Percentiles rank a stretch among this genome's conserved stretches.
Conservation (phyloP, 352 stramenopile species). For the Phytopythium sindhum region DNA sequence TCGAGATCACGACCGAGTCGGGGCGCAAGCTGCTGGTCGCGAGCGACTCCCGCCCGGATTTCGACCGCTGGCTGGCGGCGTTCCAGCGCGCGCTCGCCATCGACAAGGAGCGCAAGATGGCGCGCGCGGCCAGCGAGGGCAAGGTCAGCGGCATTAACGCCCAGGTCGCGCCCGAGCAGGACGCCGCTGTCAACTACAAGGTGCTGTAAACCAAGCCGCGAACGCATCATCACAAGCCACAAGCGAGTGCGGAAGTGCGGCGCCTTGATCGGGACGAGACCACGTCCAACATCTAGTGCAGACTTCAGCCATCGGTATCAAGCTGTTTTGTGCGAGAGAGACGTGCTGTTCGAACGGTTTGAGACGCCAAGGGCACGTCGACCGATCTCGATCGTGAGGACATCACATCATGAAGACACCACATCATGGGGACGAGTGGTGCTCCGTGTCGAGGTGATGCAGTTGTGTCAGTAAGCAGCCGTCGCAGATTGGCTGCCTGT, state of each 20-base stretch:
- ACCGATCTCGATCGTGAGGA: neutral
- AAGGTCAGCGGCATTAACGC: neutral
- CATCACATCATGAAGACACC: neutral
- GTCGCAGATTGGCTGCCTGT: too few relatives aligned
- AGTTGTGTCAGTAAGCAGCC: neutral
- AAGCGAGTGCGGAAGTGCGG: neutral
- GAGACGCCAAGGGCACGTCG: neutral
- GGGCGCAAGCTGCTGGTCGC: conserved; percentile 70
- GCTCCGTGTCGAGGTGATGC: neutral
- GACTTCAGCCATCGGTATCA: neutral
- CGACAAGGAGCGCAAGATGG: conserved; percentile 40
- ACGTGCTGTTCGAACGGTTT: neutral
- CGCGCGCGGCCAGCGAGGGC: neutral
- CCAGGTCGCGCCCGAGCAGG: neutral
- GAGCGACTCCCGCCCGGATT: conserved; percentile 64
- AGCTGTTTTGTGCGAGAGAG: too few relatives aligned
- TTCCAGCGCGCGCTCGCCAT: conserved; percentile 49
- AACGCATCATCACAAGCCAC: too few relatives aligned
- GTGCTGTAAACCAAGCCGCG: conserved; percentile 14
- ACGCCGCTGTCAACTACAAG: conserved; percentile 16
- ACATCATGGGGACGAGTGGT: neutral
- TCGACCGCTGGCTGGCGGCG: conserved; percentile 63
- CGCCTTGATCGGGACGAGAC: neutral
- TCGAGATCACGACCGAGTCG: conserved; percentile 73
- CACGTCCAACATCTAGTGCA: neutral